Conservation (phyloP, 805 yeast genomes). For the Kluyveromyces wickerhamii region DNA sequence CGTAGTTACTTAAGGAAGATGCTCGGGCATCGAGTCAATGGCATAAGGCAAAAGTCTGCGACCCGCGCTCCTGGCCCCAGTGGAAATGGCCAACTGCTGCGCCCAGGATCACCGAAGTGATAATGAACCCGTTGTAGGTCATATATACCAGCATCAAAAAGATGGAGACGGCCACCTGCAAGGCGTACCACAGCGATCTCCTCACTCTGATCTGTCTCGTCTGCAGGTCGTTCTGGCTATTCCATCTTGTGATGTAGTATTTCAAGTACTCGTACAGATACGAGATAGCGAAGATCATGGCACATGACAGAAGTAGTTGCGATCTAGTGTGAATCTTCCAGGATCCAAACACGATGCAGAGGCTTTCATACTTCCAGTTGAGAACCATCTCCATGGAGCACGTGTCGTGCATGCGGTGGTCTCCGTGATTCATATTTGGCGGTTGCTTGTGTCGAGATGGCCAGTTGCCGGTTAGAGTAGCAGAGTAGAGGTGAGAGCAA, state of each 20-base stretch:
- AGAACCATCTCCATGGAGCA: conserved; percentile 68
- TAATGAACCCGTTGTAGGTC: conserved; percentile 83
- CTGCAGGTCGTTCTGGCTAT: neutral
- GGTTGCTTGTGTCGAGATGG: too few relatives aligned
- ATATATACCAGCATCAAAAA: conserved; percentile 73
- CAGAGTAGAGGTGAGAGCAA: too few relatives aligned
- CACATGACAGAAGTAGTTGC: conserved; percentile 46
- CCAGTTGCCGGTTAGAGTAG: too few relatives aligned
- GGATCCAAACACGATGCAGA: conserved; percentile 69
- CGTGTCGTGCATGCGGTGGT: conserved; percentile 26
- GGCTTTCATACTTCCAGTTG: conserved; percentile 68
- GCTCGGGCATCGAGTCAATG: conserved; percentile 15
- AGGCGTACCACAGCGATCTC: conserved; percentile 44
- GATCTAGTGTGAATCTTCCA: conserved; percentile 60
- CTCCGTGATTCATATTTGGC: conserved; percentile 15
- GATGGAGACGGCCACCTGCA: conserved; percentile 63
- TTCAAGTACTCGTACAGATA: conserved; percentile 52
- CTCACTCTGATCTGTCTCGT: conserved; percentile 16
- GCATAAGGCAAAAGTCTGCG: conserved; percentile 17
- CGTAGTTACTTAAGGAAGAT: too few relatives aligned
- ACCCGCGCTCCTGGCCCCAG: conserved; percentile 49
- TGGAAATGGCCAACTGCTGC: conserved; percentile 61
- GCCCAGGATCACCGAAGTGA: conserved; percentile 65
- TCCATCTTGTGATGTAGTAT: conserved; percentile 8
- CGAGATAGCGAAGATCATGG: conserved; percentile 40